Evolutionary conservation across 441 rosid species (phyloP).

Genomic region (Theobroma grandiflorum): DNA sequence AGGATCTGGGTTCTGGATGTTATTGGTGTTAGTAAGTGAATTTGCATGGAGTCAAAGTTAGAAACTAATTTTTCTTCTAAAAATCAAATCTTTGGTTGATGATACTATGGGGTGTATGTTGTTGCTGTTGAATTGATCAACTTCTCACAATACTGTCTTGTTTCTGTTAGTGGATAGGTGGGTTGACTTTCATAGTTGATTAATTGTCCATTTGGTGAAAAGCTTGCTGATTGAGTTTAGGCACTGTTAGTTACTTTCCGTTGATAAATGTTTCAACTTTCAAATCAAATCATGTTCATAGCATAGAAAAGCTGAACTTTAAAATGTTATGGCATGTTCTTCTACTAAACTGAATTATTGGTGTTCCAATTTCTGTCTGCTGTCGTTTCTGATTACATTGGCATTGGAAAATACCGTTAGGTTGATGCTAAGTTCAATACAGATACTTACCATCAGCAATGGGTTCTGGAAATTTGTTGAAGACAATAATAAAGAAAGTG

Average conservation of each 20-base stretch:
- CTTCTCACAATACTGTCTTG: constrained; percentile 4
- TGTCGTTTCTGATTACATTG: constrained; percentile 26
- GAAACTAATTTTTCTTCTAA: neutral
- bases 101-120: neutral
- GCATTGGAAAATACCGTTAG: constrained; percentile 35
- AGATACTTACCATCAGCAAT: constrained; percentile 39
- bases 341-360: neutral
- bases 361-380: constrained; percentile 1
- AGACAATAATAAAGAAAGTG: constrained; percentile 70
- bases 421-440: constrained; percentile 36
- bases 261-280: constrained; percentile 9
- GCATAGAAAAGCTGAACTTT: neutral
- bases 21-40: neutral
- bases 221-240: neutral
- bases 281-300: neutral
- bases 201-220: neutral
- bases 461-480: constrained; percentile 87
- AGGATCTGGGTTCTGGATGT: constrained; percentile 46
- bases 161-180: constrained; percentile 12
- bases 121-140: constrained; percentile 3
- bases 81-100: neutral
- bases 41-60: neutral
- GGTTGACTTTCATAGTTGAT: constrained; percentile 18
- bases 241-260: neutral
- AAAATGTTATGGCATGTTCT: neutral